Percentiles rank a stretch among this genome's conserved stretches.
These are phyloP conservation scores for Huntiella bhutanensis DNA, from an alignment of 2,329 filamentous ascomycete genomes.

Conservation along the genomic window DNA sequence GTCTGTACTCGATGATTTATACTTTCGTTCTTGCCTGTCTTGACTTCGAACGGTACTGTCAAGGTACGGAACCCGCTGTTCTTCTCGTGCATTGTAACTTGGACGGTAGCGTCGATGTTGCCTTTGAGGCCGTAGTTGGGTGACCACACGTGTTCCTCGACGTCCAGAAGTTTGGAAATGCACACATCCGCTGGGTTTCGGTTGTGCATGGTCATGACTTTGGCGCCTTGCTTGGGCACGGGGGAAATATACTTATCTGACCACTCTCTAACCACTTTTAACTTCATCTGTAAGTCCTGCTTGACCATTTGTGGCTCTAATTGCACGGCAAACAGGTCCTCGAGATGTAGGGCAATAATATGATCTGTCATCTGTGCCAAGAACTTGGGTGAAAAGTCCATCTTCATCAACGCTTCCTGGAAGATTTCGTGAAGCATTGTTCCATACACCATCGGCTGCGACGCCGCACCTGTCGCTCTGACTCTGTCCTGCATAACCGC, in stretches of 20 bases:
- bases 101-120: slow-evolving; percentile 92
- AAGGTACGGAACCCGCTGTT: slow-evolving; percentile 41
- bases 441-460: slow-evolving; percentile 71
- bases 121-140: slow-evolving; percentile 94
- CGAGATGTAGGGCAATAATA: slow-evolving; percentile 59
- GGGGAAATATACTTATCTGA: slow-evolving; percentile 60
- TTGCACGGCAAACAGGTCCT: slow-evolving; percentile 77
- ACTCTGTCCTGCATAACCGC: slow-evolving; percentile 89
- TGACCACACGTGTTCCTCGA: slow-evolving; percentile 97
- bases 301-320: slow-evolving; percentile 53
- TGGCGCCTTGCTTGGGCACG: slow-evolving; percentile 48
- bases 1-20: slow-evolving; percentile 82
- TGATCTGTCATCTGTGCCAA: slow-evolving; percentile 46
- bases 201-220: slow-evolving; percentile 56
- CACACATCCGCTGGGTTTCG: slow-evolving; percentile 62
- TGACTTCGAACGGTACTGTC: slow-evolving; percentile 85
- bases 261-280: slow-evolving; percentile 67
- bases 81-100: slow-evolving; percentile 61
- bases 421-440: slow-evolving; percentile 91
- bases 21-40: slow-evolving; percentile 74
- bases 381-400: slow-evolving; percentile 57
- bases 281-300: slow-evolving; percentile 66
- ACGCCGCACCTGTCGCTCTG: slow-evolving; percentile 70
- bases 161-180: slow-evolving; percentile 82
- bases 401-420: slow-evolving; percentile 69